These are phyloP conservation scores for Phoenix dactylifera DNA, from an alignment of 176 grass and related monocot species.

Conservation along the genomic window DNA sequence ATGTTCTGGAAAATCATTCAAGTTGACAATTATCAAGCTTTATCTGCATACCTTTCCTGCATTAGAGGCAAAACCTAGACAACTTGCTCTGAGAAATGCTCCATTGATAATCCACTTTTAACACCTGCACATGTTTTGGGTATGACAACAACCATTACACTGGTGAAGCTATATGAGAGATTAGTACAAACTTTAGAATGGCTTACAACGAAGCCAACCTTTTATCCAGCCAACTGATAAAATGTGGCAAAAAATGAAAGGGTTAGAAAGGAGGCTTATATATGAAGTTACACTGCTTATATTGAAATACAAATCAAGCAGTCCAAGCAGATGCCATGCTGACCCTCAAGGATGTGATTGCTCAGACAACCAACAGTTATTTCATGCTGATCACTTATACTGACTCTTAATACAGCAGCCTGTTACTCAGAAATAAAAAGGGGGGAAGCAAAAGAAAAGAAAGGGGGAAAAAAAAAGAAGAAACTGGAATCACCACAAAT, in stretches of 20 bases:
- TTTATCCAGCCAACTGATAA: conserved; percentile 4
- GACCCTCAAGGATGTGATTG: conserved; percentile 18
- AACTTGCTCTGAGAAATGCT: not conserved
- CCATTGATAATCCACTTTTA: conserved; percentile 20
- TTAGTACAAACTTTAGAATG: not conserved
- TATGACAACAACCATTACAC: conserved; percentile 33
- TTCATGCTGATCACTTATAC: conserved; percentile 20
- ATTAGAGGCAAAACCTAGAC: too few relatives aligned
- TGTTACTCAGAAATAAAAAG: conserved; percentile 41
- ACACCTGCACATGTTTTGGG: conserved; percentile 44
- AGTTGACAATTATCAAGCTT: too few relatives aligned
- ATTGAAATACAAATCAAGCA: conserved; percentile 28
- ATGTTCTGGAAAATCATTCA: too few relatives aligned
- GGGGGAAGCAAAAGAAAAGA: conserved; percentile 8
- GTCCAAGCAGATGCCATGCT: conserved; percentile 5
- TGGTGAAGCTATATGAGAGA: conserved; percentile 20
- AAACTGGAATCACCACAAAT: conserved; percentile 27
- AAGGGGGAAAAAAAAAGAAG: conserved; percentile 21
- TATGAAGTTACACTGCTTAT: conserved; percentile 34
- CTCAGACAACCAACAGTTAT: conserved; percentile 24
- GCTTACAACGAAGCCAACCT: conserved; percentile 4
- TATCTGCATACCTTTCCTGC: too few relatives aligned
- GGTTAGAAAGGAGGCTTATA: conserved; percentile 1
- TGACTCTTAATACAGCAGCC: conserved; percentile 43
- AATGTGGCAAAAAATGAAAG: conserved; percentile 2